Percentiles rank a stretch among this genome's conserved stretches.
phyloP scores from a whole-genome alignment of 2,329 filamentous ascomycete genomes.

The Stemphylium lycopersici region DNA sequence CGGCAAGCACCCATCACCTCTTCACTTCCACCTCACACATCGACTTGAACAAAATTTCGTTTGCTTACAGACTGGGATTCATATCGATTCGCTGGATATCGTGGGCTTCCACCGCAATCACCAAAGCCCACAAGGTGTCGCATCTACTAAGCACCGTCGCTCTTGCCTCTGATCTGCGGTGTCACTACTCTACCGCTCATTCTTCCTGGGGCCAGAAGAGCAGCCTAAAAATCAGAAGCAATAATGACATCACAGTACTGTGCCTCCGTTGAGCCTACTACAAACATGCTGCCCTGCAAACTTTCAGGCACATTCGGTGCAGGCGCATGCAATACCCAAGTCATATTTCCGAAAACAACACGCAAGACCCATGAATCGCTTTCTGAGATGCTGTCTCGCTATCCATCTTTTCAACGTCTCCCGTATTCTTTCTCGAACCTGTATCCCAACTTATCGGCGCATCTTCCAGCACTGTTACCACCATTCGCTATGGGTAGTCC shows the following conservation, averaged over 20 bases:
- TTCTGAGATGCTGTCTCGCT: no score
- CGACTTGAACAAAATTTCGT: no score
- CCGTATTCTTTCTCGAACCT: neutral
- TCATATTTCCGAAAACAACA: neutral
- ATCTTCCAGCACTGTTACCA: neutral
- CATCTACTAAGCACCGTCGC: neutral
- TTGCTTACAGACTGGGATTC: neutral
- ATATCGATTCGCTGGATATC: no score
- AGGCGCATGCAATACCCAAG: neutral
- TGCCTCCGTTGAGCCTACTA: neutral
- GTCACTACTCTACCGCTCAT: neutral
- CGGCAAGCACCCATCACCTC: neutral
- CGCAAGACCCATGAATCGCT: neutral
- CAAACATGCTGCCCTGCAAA: conserved; percentile 9
- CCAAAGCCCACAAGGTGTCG: no score
- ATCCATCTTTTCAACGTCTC: neutral
- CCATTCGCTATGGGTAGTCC: neutral
- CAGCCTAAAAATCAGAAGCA: neutral
- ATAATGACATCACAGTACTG: neutral
- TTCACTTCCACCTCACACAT: neutral
- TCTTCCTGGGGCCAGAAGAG: neutral
- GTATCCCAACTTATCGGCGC: neutral
- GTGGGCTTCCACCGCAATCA: neutral
- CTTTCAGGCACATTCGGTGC: neutral
- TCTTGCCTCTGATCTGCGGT: neutral